A percentile compares a stretch with the other conserved stretches of the same genome.
Conservation (phyloP, 2,329 filamentous ascomycete genomes). For the Phoma sp. region DNA sequence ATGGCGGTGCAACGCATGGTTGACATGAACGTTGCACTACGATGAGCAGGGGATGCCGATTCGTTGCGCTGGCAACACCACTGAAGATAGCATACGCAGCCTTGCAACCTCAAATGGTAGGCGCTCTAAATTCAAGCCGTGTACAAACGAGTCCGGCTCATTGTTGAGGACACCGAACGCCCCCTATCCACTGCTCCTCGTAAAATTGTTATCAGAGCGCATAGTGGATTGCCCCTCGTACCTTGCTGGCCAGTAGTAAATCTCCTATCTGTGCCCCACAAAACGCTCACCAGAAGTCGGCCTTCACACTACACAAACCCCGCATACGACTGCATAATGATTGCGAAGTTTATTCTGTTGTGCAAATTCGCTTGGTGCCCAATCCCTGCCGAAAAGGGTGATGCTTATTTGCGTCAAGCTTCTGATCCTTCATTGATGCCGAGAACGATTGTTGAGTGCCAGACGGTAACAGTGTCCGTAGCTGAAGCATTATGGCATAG, state of each 20-base stretch:
- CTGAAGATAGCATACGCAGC: neutral
- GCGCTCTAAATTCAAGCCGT: neutral
- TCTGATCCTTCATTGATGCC: constrained; percentile 6
- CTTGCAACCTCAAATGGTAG: neutral
- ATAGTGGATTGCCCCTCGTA: constrained; percentile 13
- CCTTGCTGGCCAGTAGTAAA: constrained; percentile 8
- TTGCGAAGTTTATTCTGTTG: neutral
- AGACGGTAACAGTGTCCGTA: neutral
- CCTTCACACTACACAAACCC: neutral
- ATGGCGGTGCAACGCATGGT: constrained; percentile 9
- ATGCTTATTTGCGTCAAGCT: constrained; percentile 24
- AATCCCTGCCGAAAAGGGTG: neutral
- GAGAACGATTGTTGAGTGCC: neutral
- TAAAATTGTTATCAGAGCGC: constrained; percentile 6
- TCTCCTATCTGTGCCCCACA: constrained; percentile 1
- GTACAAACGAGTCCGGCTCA: neutral
- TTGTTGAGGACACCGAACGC: neutral
- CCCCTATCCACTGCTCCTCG: constrained; percentile 15
- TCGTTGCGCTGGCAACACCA: neutral
- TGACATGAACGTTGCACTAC: constrained; percentile 25
- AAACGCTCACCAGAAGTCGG: neutral
- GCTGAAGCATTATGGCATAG: neutral
- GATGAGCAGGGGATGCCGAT: neutral
- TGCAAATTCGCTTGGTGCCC: constrained; percentile 1
- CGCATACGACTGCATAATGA: constrained; percentile 1